Base-by-base conservation (phyloP, 768 basidiomycete genomes). In the Phanerochaete carnosa region DNA sequence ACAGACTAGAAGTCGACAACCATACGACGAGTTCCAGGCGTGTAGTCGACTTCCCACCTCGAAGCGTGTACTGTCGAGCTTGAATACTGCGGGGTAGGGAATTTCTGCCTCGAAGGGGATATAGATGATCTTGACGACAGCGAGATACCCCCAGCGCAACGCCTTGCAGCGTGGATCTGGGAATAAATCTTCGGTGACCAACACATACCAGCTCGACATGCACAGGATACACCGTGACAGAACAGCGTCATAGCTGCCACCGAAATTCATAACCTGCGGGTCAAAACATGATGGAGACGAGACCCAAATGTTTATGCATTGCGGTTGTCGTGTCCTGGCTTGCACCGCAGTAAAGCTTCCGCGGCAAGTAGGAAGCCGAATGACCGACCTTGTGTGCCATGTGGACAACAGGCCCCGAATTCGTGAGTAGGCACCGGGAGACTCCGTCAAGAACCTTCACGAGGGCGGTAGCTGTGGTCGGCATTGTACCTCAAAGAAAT, bases 321-420 rank as follows among this genome's bases (percentile, higher is more conserved):
- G 11, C 19, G 11, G 47, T 11, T 25, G 47, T 45, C 19, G 45
- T 23, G 25, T 37, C 37, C 56, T 45, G 37, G 56, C 7, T 13
- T 39, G 51, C 50, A 53, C 53, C 60, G 60, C 60, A 61, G 60
- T 55, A 56, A 45, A 26, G 37, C 37, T 55, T 59, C 47, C 52
- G 62, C 62, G 62, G 62, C 62, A 59, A 52, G 55, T 30, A 32
- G 26, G 47, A 55, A 51, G 58, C 62, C 62, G 62, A 51, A 30
- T 57, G 55, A 50, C 58, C 62, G 62, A 59, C 45, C 45, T 23
- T 45, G 35, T n/a, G 62, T 19, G 58, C 62, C 62, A 63, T 57
- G 59, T 52, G 62, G 62, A 33, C 32, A 57, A 57, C 19, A 45
- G 54, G 33, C 32, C 23, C 60, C 55, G 60, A 51, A 51, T 33